phyloP scores from a whole-genome alignment of 805 yeast species.

The Yarrowia deformans region DNA sequence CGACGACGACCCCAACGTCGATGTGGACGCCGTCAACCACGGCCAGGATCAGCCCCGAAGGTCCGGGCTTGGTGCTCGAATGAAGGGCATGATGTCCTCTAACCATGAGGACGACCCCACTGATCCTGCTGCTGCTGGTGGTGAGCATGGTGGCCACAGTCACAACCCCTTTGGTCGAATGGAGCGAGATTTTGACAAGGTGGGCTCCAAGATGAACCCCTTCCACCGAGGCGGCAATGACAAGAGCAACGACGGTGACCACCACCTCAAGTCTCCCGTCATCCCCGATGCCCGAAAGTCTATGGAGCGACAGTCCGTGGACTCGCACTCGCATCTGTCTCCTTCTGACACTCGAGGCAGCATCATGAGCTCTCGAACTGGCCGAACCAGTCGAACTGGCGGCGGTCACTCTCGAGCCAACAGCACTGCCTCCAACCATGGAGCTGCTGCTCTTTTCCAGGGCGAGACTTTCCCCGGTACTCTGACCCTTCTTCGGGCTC shows the following conservation, averaged over 20 bases:
- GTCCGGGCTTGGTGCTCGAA: constrained; percentile 20
- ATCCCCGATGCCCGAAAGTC: constrained; percentile 34
- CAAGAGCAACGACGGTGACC: constrained; percentile 26
- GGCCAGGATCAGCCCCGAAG: constrained; percentile 27
- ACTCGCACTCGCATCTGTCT: constrained; percentile 31
- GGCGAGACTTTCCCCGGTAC: constrained; percentile 42
- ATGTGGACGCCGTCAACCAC: constrained; percentile 20
- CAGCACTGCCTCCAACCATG: constrained; percentile 41
- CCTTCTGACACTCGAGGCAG: constrained; percentile 31
- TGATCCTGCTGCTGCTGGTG: not conserved
- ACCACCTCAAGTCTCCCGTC: constrained; percentile 15
- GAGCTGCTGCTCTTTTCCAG: constrained; percentile 41
- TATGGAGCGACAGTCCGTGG: constrained; percentile 30
- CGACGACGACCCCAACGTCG: constrained; percentile 32
- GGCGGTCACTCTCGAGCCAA: constrained; percentile 42
- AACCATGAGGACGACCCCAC: constrained; percentile 34
- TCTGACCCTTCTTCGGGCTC: constrained; percentile 43
- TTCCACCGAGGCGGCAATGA: constrained; percentile 4
- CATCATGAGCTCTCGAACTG: constrained; percentile 26
- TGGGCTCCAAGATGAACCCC: constrained; percentile 27
- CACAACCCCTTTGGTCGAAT: constrained; percentile 25
- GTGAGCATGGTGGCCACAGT: not conserved
- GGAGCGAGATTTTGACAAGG: constrained; percentile 10
- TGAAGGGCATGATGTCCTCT: constrained; percentile 37
- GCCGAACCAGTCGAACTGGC: constrained; percentile 26